These are phyloP conservation scores for Daldinia bambusicola DNA, from an alignment of 495 filamentous ascomycete genomes.

Conservation along the genomic window DNA sequence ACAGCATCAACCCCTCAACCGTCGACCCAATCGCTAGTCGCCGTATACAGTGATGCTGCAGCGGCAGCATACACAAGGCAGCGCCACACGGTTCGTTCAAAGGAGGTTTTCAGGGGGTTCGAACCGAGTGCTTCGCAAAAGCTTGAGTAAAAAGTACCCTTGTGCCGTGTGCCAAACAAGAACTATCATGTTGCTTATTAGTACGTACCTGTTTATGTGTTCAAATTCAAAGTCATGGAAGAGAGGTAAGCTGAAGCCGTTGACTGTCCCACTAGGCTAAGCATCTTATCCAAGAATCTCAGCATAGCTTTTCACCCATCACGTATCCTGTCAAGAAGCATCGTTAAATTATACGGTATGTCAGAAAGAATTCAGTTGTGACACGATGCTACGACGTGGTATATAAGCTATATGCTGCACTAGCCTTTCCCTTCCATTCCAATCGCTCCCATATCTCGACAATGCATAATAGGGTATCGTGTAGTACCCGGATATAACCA, in stretches of 20 bases:
- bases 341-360: neutral
- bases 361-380: neutral
- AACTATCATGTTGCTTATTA: too few species aligned
- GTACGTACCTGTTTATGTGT: too few species aligned
- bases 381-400: neutral
- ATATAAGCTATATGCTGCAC: conserved; percentile 5
- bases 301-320: neutral
- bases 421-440: neutral
- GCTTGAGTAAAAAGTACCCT: neutral
- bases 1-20: conserved; percentile 1
- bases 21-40: neutral
- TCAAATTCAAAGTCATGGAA: too few species aligned
- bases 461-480: neutral
- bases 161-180: too few species aligned
- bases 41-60: neutral
- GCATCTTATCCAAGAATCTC: neutral
- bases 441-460: neutral
- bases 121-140: neutral
- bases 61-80: neutral
- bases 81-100: neutral
- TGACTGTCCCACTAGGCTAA: too few species aligned
- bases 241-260: too few species aligned
- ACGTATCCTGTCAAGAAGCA: neutral
- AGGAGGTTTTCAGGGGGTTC: too few species aligned
- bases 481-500: neutral